phyloP scores from a whole-genome alignment of 176 grass and related monocot genomes.

The Tuctoria greenei region DNA sequence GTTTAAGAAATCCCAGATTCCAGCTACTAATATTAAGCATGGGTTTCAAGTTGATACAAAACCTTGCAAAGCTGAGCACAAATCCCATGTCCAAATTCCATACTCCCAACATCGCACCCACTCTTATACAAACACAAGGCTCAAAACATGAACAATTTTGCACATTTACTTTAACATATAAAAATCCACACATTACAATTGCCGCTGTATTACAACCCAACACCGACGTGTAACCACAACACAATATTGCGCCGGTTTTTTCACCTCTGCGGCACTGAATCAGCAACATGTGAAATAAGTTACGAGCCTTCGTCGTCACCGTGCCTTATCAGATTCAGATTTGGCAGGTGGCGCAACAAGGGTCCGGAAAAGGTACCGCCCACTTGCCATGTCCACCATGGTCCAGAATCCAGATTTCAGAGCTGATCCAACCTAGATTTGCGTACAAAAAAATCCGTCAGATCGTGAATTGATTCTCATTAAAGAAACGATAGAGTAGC shows the following conservation, averaged over 20 bases:
- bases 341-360: slow-evolving; percentile 49
- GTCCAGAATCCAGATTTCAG: slow-evolving; percentile 78
- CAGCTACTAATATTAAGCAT: neutral
- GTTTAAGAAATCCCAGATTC: neutral
- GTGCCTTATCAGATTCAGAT: slow-evolving; percentile 44
- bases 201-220: slow-evolving; percentile 4
- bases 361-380: slow-evolving; percentile 82
- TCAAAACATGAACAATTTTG: slow-evolving; percentile 24
- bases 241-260: neutral
- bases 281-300: slow-evolving; percentile 1
- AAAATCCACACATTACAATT: slow-evolving; percentile 10
- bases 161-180: slow-evolving; percentile 6
- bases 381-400: slow-evolving; percentile 90
- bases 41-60: neutral
- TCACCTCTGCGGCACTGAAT: neutral
- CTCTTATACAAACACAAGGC: slow-evolving; percentile 1
- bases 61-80: neutral
- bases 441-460: neutral
- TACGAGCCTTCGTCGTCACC: slow-evolving; percentile 31
- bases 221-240: neutral
- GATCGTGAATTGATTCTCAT: neutral
- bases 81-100: neutral
- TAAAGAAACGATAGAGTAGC: neutral
- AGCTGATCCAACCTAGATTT: slow-evolving; percentile 65
- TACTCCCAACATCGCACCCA: neutral